phyloP scores from a whole-genome alignment of 106 monocot species.

The Xerophyta viscosa region DNA sequence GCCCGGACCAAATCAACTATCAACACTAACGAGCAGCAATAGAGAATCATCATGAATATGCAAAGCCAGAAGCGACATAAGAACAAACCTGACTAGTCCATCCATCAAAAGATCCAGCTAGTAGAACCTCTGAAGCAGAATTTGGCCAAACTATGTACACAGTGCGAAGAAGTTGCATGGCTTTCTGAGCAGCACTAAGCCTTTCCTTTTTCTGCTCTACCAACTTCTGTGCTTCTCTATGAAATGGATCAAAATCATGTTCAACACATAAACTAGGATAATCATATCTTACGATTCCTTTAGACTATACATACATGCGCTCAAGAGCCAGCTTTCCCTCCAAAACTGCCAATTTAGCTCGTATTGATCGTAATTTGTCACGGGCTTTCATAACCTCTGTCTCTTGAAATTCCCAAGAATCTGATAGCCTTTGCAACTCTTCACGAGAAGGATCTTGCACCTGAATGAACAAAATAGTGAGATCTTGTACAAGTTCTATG shows the following conservation, averaged over 20 bases:
- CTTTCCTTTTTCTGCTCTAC: conserved; percentile 47
- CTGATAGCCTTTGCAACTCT: conserved; percentile 48
- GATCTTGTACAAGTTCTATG: background rate
- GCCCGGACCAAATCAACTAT: too few relatives aligned
- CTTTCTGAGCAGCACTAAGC: conserved; percentile 40
- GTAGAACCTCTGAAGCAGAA: conserved; percentile 69
- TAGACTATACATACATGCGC: conserved; percentile 39
- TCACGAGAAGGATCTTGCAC: conserved; percentile 16
- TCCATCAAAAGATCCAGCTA: conserved; percentile 93
- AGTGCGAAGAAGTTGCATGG: conserved; percentile 31
- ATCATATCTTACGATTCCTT: background rate
- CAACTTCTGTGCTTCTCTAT: conserved; percentile 40
- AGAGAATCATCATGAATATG: too few relatives aligned
- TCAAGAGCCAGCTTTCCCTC: conserved; percentile 72
- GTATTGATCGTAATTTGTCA: conserved; percentile 47
- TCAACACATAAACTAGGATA: background rate
- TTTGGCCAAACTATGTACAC: conserved; percentile 57
- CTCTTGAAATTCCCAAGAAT: conserved; percentile 81
- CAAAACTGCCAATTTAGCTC: conserved; percentile 57
- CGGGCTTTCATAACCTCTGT: conserved; percentile 66
- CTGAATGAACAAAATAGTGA: conserved; percentile 5
- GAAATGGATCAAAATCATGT: background rate
- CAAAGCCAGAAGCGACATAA: background rate
- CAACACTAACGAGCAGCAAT: too few relatives aligned
- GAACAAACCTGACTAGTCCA: conserved; percentile 68